Base-by-base conservation (phyloP, 2,329 filamentous ascomycete genomes). In the Penicillium italicum region DNA sequence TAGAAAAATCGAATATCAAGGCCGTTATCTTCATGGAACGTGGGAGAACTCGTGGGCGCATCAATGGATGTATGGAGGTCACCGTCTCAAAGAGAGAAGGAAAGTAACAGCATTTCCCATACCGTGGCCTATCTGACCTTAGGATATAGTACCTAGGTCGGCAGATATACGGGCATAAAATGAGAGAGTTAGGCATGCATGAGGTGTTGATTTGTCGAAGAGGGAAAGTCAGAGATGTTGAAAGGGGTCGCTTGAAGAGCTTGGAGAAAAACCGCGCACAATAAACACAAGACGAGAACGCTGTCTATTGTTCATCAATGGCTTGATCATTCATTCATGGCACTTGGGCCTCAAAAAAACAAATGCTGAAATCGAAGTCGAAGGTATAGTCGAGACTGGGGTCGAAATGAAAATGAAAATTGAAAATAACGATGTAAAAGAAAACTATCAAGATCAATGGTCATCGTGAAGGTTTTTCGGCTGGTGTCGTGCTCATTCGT, bases 231-330 rank as follows among this genome's bases (percentile, higher is more conserved):
- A 18, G 40, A 46, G 40, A 30, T 50, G 28, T 50, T n/a, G 16
- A 47, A 36, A 46, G 12, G 30, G 20, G 33, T 57, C 50, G 50
- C 55, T 57, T 42, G 49, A 49, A 38, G 44, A 46, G 49, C 48
- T 43, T 44, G 48, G 48, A 49, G 43, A 41, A 50, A 55, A 50
- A 58, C 48, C 18, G 48, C 18, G 47, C 53, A 63, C 54, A 58
- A 57, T 59, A 61, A 50, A 53, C 53, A 53, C 49, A 53, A 57
- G 40, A 50, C 16, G 31, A 18, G 46, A 65, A 69, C 61, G 62
- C 65, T 66, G 62, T 69, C 67, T 70, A 69, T 69, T 63, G 63
- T 63, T 69, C 62, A 60, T 67, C 58, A 64, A 61, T 59, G 54
- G 61, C 61, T 62, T 51, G 53, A 59, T 68, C 64, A 58, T 67